Percentiles rank a stretch among this genome's conserved stretches.
These are phyloP conservation scores for Clavispora asparagi DNA, from an alignment of 805 yeast genomes.

Conservation along the genomic window DNA sequence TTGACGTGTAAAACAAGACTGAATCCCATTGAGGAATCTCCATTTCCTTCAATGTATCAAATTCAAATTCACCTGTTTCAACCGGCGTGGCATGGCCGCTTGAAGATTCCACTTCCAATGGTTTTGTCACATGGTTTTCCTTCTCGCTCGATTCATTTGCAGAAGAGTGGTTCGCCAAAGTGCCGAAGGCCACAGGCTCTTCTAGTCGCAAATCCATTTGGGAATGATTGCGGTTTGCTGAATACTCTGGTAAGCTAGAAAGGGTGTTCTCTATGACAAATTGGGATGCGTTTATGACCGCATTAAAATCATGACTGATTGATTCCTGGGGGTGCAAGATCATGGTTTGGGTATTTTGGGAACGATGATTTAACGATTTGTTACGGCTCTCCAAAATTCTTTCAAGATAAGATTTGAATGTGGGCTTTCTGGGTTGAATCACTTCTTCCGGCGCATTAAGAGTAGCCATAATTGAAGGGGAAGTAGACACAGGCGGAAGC, in stretches of 20 bases:
- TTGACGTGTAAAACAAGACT: constrained; percentile 2
- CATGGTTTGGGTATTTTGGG: background rate
- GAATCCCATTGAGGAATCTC: constrained; percentile 14
- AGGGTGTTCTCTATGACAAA: constrained; percentile 14
- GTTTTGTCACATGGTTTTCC: constrained; percentile 4
- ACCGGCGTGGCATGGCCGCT: background rate
- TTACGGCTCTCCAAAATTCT: constrained; percentile 21
- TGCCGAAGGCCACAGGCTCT: constrained; percentile 14
- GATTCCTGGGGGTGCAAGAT: background rate
- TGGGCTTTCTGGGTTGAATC: constrained; percentile 4
- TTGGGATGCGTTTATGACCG: constrained; percentile 9
- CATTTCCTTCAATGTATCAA: constrained; percentile 8
- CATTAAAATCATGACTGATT: background rate
- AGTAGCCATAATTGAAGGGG: background rate
- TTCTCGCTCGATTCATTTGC: constrained; percentile 12
- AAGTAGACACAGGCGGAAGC: background rate
- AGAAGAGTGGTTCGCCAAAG: constrained; percentile 3
- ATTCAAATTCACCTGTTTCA: constrained; percentile 1
- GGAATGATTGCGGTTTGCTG: background rate
- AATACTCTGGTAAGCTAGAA: constrained; percentile 11
- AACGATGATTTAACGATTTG: background rate
- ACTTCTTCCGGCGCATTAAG: background rate
- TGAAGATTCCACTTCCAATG: constrained; percentile 1
- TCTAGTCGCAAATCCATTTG: constrained; percentile 6
- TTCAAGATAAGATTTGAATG: constrained; percentile 26